Percentiles rank a stretch among this genome's conserved stretches.
Conservation (phyloP, 148 eudicot species). For the Oxyria digyna region DNA sequence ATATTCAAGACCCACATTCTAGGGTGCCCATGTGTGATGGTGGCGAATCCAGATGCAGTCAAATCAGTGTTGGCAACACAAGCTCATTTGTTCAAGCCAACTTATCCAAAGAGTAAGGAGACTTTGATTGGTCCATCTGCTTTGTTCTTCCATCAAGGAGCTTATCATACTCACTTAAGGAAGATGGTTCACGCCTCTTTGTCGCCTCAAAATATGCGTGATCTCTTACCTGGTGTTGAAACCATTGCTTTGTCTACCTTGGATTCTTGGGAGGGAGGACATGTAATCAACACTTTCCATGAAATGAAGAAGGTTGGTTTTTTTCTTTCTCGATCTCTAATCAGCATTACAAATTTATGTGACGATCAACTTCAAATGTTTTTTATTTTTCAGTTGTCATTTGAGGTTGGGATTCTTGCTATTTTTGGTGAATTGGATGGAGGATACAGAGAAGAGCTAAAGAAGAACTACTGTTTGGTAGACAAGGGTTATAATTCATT, state of each 20-base stretch:
- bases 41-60: constrained; percentile 50
- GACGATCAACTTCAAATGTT: background rate
- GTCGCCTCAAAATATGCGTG: constrained; percentile 24
- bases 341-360: background rate
- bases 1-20: constrained; percentile 44
- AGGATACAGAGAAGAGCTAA: constrained; percentile 29
- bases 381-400: constrained; percentile 23
- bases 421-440: constrained; percentile 38
- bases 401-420: constrained; percentile 40
- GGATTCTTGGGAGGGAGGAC: constrained; percentile 28
- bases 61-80: constrained; percentile 30
- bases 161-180: constrained; percentile 31
- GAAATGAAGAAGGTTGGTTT: constrained; percentile 44
- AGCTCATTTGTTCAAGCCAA: constrained; percentile 46
- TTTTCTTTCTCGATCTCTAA: too few relatives aligned
- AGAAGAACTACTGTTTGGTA: constrained; percentile 27
- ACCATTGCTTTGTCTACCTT: constrained; percentile 20
- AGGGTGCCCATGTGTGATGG: constrained; percentile 47
- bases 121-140: constrained; percentile 34
- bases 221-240: constrained; percentile 21
- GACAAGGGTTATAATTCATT: constrained; percentile 48
- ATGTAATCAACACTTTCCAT: constrained; percentile 24
- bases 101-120: constrained; percentile 48
- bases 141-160: constrained; percentile 47
- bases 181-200: constrained; percentile 34